Conservation (phyloP, 306 rosid genomes). For the Argentina anserina region DNA sequence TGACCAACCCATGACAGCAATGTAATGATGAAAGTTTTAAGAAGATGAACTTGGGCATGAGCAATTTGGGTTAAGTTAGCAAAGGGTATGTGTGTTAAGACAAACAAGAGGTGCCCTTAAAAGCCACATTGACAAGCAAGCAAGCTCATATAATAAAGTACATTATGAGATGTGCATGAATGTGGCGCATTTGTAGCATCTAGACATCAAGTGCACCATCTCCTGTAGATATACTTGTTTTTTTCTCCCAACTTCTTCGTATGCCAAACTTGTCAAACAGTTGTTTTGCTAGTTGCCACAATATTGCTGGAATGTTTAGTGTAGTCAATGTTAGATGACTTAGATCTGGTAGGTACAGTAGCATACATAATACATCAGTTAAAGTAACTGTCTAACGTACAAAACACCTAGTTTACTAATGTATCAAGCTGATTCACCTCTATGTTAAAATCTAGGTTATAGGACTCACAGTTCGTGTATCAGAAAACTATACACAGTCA, state of each 20-base stretch:
- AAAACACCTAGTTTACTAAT: no score
- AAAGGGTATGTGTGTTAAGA: background rate
- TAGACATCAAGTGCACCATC: background rate
- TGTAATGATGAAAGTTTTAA: background rate
- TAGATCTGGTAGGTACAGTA: background rate
- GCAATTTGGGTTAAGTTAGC: background rate
- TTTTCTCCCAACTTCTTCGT: background rate
- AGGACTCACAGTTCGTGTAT: no score
- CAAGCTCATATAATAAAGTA: background rate
- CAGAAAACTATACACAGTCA: no score
- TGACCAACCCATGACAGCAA: background rate
- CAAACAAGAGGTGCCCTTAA: background rate
- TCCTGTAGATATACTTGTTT: background rate
- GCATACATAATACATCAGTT: no score
- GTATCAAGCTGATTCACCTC: no score
- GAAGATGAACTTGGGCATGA: background rate
- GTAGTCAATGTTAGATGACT: background rate
- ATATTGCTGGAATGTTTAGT: background rate
- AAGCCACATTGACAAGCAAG: constrained; percentile 5
- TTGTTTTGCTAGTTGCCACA: background rate
- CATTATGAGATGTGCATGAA: background rate
- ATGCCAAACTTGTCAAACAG: constrained; percentile 10
- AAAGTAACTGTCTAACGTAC: no score
- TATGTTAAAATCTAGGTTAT: no score
- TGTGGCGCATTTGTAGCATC: constrained; percentile 4